Percentiles rank a stretch among this genome's conserved stretches.
These are phyloP conservation scores for Rutstroemia sp. DNA, from an alignment of 2,329 filamentous ascomycete species.

Conservation along the genomic window DNA sequence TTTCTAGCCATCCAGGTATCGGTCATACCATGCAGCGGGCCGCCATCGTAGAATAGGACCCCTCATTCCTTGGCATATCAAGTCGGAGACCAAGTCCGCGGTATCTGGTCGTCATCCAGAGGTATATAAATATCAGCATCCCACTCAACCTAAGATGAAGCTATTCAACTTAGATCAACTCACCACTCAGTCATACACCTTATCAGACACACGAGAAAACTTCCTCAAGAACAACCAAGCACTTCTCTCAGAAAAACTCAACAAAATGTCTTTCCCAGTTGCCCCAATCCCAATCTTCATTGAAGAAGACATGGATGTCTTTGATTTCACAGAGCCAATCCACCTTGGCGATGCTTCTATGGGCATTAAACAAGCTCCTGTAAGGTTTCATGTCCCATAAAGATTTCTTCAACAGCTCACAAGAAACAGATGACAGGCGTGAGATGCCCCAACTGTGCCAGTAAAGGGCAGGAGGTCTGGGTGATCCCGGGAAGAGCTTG, in stretches of 20 bases:
- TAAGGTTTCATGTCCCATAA: neutral
- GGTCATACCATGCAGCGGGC: neutral
- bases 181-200: neutral
- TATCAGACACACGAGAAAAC: neutral
- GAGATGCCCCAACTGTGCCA: conserved; percentile 43
- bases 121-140: conserved; percentile 1
- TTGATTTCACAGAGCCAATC: neutral
- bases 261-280: conserved; percentile 1
- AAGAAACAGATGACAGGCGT: conserved; percentile 39
- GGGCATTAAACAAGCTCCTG: conserved; percentile 3
- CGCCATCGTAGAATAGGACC: neutral
- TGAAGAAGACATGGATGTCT: conserved; percentile 1
- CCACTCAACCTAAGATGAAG: neutral
- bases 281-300: neutral
- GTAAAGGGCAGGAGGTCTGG: conserved; percentile 45
- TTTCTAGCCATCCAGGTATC: neutral
- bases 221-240: neutral
- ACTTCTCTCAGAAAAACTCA: neutral
- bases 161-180: neutral
- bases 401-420: conserved; percentile 9
- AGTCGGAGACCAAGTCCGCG: neutral
- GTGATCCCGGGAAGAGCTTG: conserved; percentile 47
- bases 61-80: neutral
- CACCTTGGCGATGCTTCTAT: neutral
- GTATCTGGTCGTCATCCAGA: neutral